Percentiles rank a stretch among this genome's conserved stretches.
Conservation (phyloP, 305 asterid species). For the Petunia hybrid region DNA sequence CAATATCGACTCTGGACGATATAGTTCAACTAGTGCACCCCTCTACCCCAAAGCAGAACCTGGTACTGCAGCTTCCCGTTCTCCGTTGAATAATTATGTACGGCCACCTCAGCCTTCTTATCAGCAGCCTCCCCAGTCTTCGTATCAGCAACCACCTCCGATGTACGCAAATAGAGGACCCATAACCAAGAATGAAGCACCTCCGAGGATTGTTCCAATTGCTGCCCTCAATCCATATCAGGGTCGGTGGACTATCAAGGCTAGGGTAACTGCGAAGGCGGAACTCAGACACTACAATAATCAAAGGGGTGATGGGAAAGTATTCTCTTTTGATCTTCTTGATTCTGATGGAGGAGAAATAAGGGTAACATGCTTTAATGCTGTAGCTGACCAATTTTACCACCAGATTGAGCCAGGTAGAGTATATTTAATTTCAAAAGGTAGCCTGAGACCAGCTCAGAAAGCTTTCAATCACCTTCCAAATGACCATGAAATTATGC, state of each 20-base stretch:
- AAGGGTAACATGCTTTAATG: slow-evolving; percentile 93
- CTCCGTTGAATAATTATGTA: slow-evolving; percentile 57
- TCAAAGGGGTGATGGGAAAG: slow-evolving; percentile 89
- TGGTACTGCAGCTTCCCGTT: slow-evolving; percentile 54
- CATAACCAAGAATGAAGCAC: slow-evolving; percentile 80
- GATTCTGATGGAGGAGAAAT: slow-evolving; percentile 95
- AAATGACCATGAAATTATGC: slow-evolving; percentile 82
- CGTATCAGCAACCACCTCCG: slow-evolving; percentile 70
- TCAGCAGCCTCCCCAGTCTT: slow-evolving; percentile 63
- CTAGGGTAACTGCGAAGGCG: slow-evolving; percentile 82
- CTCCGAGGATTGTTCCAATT: slow-evolving; percentile 80
- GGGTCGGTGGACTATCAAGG: slow-evolving; percentile 94
- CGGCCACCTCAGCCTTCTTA: slow-evolving; percentile 67
- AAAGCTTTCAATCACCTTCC: slow-evolving; percentile 79
- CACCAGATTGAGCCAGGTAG: slow-evolving; percentile 70
- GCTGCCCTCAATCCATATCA: slow-evolving; percentile 88
- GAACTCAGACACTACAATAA: slow-evolving; percentile 82
- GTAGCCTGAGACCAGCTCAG: slow-evolving; percentile 73
- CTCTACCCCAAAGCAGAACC: slow-evolving; percentile 53
- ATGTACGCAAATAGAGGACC: slow-evolving; percentile 85
- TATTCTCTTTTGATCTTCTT: slow-evolving; percentile 93
- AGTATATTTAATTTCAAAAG: slow-evolving; percentile 81
- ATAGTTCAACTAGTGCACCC: slow-evolving; percentile 45
- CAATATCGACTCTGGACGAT: slow-evolving; percentile 53
- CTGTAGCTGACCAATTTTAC: slow-evolving; percentile 83